Conservation (phyloP, 805 yeast genomes). For the Millerozyma miso region DNA sequence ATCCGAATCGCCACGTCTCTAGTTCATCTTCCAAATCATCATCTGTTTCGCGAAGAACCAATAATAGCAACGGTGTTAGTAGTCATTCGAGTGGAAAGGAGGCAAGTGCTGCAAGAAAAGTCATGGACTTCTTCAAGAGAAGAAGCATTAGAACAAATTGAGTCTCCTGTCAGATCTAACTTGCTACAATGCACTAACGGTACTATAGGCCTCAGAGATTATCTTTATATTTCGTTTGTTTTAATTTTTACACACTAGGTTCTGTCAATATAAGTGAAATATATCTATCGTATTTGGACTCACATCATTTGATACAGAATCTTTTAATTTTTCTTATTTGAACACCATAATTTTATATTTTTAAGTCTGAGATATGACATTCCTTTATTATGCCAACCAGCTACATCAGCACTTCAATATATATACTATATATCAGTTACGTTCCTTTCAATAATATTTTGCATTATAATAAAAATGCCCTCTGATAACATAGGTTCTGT, state of each 20-base stretch:
- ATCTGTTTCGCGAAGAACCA: slow-evolving; percentile 23
- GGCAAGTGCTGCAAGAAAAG: slow-evolving; percentile 72
- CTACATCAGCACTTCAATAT: not conserved
- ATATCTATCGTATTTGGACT: no score
- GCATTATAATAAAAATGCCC: not conserved
- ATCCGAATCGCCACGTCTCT: slow-evolving; percentile 21
- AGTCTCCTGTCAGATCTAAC: not conserved
- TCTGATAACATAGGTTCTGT: not conserved
- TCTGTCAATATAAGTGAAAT: no score
- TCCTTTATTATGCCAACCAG: not conserved
- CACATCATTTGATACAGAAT: no score
- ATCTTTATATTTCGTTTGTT: no score
- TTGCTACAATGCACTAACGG: no score
- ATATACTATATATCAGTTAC: not conserved
- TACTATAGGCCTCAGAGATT: no score
- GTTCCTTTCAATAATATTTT: not conserved
- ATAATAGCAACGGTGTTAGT: slow-evolving; percentile 14
- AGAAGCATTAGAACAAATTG: slow-evolving; percentile 38
- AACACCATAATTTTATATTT: no score
- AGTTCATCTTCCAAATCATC: slow-evolving; percentile 22
- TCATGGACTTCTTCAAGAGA: slow-evolving; percentile 74
- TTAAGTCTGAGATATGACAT: not conserved
- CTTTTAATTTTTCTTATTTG: not conserved
- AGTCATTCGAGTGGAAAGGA: slow-evolving; percentile 43
- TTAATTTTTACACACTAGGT: no score